These are phyloP conservation scores for Apiotrichum montevideense DNA, from an alignment of 1,284 basidiomycete species.

Conservation along the genomic window DNA sequence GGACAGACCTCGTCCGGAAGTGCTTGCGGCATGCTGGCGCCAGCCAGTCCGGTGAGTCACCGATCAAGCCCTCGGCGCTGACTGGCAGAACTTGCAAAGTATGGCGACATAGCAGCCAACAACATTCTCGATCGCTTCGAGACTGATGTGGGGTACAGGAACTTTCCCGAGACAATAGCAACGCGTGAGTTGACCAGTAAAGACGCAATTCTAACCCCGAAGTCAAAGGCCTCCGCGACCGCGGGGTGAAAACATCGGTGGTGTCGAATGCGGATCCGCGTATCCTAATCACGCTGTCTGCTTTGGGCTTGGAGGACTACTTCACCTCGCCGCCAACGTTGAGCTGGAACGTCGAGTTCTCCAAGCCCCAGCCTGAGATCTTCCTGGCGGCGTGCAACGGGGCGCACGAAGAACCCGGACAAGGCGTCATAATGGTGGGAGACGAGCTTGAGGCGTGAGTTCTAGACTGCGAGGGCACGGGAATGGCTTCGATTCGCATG, in stretches of 20 bases:
- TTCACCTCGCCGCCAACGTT: conserved; percentile 38
- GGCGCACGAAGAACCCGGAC: conserved; percentile 21
- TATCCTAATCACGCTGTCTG: conserved; percentile 32
- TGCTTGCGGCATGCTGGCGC: conserved; percentile 41
- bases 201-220: neutral
- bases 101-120: conserved; percentile 21
- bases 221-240: conserved; percentile 32
- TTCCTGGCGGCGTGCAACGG: conserved; percentile 32
- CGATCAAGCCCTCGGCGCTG: neutral
- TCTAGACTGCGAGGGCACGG: too few species aligned
- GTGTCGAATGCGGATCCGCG: conserved; percentile 46
- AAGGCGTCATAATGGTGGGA: conserved; percentile 45
- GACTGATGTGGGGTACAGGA: conserved; percentile 38
- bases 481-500: too few species aligned
- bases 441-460: conserved; percentile 47
- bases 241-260: conserved; percentile 38
- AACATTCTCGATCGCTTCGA: conserved; percentile 40
- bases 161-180: conserved; percentile 40
- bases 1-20: conserved; percentile 37
- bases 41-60: conserved; percentile 17
- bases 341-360: conserved; percentile 38
- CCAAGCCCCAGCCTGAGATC: conserved; percentile 39
- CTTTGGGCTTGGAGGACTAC: conserved; percentile 32
- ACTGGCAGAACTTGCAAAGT: conserved; percentile 21
- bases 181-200: conserved; percentile 21